Conservation (phyloP, 805 yeast species). For the Starmerella tilneyi region DNA sequence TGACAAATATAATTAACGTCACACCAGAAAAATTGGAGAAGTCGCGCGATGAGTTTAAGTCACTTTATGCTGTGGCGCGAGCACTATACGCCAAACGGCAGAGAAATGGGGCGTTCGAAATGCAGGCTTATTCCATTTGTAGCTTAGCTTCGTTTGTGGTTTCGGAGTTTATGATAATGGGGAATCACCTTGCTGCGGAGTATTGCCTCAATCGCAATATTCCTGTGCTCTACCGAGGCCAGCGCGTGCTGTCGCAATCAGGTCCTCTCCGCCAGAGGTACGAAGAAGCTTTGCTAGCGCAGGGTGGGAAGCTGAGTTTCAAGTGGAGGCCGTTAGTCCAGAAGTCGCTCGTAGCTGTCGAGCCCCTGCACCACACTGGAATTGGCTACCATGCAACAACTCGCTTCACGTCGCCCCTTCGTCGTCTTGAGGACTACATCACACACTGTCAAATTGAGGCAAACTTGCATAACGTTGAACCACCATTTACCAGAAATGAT, state of each 20-base stretch:
- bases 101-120: slow-evolving; percentile 35
- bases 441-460: slow-evolving; percentile 68
- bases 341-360: slow-evolving; percentile 42
- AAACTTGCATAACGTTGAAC: slow-evolving; percentile 28
- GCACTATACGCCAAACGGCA: slow-evolving; percentile 30
- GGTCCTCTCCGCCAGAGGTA: neutral
- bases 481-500: slow-evolving; percentile 10
- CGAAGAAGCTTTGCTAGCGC: slow-evolving; percentile 1
- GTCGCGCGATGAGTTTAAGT: slow-evolving; percentile 11
- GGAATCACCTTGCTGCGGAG: slow-evolving; percentile 42
- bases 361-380: slow-evolving; percentile 45
- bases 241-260: slow-evolving; percentile 22
- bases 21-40: neutral
- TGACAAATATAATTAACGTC: neutral
- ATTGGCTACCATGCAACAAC: slow-evolving; percentile 55
- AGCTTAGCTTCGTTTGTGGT: slow-evolving; percentile 38
- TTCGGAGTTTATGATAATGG: slow-evolving; percentile 72
- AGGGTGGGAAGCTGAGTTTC: slow-evolving; percentile 26
- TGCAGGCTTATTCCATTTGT: slow-evolving; percentile 21
- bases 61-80: slow-evolving; percentile 31
- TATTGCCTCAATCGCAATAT: slow-evolving; percentile 23
- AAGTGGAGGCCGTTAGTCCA: slow-evolving; percentile 40
- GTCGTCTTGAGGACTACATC: slow-evolving; percentile 70
- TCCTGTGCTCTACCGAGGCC: slow-evolving; percentile 28
- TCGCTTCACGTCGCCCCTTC: slow-evolving; percentile 79